Conservation (phyloP, 2,329 filamentous ascomycete genomes). For the Knufia petricola region DNA sequence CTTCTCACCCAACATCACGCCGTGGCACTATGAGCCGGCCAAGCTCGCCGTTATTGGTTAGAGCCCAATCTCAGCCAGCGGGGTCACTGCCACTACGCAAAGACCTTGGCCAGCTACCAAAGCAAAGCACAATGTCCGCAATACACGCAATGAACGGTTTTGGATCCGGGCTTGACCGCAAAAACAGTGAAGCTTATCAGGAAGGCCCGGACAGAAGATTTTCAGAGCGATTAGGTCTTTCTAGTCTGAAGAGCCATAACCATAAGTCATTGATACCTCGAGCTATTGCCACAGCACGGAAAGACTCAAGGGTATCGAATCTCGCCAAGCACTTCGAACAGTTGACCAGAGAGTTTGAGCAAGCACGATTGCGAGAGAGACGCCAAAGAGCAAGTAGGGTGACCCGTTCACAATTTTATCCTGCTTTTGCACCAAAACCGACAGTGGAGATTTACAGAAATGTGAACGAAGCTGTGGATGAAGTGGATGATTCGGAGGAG, state of each 20-base stretch:
- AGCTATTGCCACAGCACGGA: slow-evolving; percentile 59
- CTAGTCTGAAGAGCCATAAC: slow-evolving; percentile 51
- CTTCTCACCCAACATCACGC: not conserved
- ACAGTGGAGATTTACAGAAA: slow-evolving; percentile 94
- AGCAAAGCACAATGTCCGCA: slow-evolving; percentile 18
- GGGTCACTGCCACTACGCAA: slow-evolving; percentile 26
- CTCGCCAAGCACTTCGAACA: slow-evolving; percentile 94
- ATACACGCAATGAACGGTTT: slow-evolving; percentile 20
- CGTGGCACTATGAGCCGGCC: slow-evolving; percentile 15
- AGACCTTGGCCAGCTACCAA: slow-evolving; percentile 19
- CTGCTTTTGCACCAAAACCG: slow-evolving; percentile 84
- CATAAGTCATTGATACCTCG: slow-evolving; percentile 73
- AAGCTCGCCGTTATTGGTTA: slow-evolving; percentile 38
- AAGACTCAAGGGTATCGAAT: slow-evolving; percentile 73
- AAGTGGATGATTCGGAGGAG: slow-evolving; percentile 59
- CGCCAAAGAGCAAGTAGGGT: slow-evolving; percentile 70
- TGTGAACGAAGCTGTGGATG: slow-evolving; percentile 83
- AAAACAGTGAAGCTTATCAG: slow-evolving; percentile 25
- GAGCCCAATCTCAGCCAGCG: slow-evolving; percentile 44
- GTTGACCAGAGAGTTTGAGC: slow-evolving; percentile 90
- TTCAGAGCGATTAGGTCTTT: slow-evolving; percentile 60
- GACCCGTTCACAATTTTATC: slow-evolving; percentile 69
- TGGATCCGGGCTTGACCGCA: slow-evolving; percentile 12
- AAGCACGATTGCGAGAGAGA: slow-evolving; percentile 78
- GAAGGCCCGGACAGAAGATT: slow-evolving; percentile 61